Evolutionary conservation across 495 filamentous ascomycete genomes (phyloP).

Genomic region (Thozetella sp.): DNA sequence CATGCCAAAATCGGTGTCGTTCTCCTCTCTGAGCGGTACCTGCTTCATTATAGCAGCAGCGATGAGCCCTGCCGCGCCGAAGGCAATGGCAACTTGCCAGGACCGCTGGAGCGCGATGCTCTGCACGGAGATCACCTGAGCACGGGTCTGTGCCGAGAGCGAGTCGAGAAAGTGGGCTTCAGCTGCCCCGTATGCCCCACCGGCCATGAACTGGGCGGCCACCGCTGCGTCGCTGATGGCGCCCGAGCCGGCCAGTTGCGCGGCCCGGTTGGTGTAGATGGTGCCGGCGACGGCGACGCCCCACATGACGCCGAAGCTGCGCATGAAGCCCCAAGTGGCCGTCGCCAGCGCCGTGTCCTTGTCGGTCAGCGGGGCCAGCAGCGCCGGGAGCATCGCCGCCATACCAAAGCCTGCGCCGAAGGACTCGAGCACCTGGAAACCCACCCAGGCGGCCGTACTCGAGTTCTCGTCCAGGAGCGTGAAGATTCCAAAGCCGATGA

Average conservation of each 20-base stretch:
- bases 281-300: constrained; percentile 36
- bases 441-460: constrained; percentile 21
- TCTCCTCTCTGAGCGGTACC: constrained; percentile 10
- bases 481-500: constrained; percentile 38
- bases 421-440: constrained; percentile 17
- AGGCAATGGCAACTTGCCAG: constrained; percentile 19
- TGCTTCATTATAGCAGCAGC: constrained; percentile 6
- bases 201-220: constrained; percentile 6
- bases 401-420: constrained; percentile 14
- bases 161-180: constrained; percentile 8
- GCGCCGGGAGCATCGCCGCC: constrained; percentile 18
- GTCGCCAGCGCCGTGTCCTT: constrained; percentile 30
- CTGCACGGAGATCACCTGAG: constrained; percentile 9
- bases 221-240: constrained; percentile 13
- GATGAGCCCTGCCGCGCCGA: constrained; percentile 12
- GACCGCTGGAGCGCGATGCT: constrained; percentile 5
- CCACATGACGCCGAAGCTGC: constrained; percentile 42
- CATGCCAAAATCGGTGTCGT: constrained; percentile 18
- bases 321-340: constrained; percentile 32
- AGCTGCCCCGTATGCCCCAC: constrained; percentile 12
- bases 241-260: constrained; percentile 10
- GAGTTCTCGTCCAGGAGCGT: constrained; percentile 25
- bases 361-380: constrained; percentile 23
- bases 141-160: constrained; percentile 6
- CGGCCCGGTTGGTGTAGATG: constrained; percentile 38